These are phyloP conservation scores for Saccharomycopsis oosterbeekiorum DNA, from an alignment of 805 yeast genomes.

Conservation along the genomic window DNA sequence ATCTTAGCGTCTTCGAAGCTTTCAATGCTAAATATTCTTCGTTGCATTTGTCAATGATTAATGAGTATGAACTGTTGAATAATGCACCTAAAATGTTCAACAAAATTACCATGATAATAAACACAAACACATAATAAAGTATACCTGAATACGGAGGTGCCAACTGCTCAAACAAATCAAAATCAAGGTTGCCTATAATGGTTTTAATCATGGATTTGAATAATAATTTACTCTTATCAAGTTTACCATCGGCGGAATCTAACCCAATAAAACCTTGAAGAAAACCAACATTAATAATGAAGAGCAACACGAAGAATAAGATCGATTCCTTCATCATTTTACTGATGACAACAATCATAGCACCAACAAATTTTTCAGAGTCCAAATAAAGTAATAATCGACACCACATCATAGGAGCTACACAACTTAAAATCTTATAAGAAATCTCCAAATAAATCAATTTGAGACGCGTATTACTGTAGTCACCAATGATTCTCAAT, in stretches of 20 bases:
- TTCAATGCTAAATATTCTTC: conserved; percentile 80
- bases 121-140: conserved; percentile 68
- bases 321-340: conserved; percentile 81
- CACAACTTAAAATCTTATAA: conserved; percentile 63
- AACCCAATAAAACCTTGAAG: conserved; percentile 80
- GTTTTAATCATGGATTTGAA: conserved; percentile 59
- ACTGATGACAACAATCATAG: conserved; percentile 76
- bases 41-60: conserved; percentile 69
- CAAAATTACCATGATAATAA: conserved; percentile 63
- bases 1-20: conserved; percentile 74
- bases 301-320: conserved; percentile 67
- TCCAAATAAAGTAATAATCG: conserved; percentile 68
- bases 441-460: conserved; percentile 24
- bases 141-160: conserved; percentile 81
- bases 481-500: conserved; percentile 36
- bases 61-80: conserved; percentile 74
- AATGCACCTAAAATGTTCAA: conserved; percentile 80
- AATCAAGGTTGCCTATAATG: conserved; percentile 65
- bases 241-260: conserved; percentile 78
- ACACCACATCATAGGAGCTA: conserved; percentile 83
- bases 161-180: conserved; percentile 57
- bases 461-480: conserved; percentile 10
- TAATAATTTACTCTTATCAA: conserved; percentile 61
- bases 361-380: conserved; percentile 74
- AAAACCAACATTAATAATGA: conserved; percentile 67